These are phyloP conservation scores for Kodamaea alishanica DNA, from an alignment of 1,139 yeast genomes.

Conservation along the genomic window DNA sequence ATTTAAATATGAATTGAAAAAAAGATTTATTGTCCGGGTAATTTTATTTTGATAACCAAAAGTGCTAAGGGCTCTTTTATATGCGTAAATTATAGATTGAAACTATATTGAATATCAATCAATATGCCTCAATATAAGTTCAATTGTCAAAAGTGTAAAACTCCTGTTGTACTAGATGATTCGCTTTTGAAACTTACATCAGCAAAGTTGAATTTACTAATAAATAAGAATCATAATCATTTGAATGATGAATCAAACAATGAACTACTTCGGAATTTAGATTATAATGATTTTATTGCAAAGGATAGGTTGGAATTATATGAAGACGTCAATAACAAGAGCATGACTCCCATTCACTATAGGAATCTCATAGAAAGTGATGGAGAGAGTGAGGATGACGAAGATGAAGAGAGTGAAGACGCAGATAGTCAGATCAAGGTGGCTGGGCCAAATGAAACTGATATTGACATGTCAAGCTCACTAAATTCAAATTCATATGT, in stretches of 20 bases:
- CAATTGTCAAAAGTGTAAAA: constrained; percentile 35
- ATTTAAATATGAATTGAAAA: not conserved
- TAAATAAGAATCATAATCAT: constrained; percentile 18
- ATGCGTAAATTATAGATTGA: no score
- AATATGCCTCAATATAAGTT: constrained; percentile 12
- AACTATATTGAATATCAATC: not conserved
- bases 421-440: constrained; percentile 4
- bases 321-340: constrained; percentile 15
- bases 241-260: constrained; percentile 12
- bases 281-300: constrained; percentile 33
- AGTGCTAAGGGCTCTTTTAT: not conserved
- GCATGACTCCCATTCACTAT: constrained; percentile 17
- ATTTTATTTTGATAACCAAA: not conserved
- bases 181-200: constrained; percentile 28
- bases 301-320: constrained; percentile 30
- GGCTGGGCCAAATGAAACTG: not conserved
- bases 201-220: constrained; percentile 33
- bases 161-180: constrained; percentile 28
- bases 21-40: constrained; percentile 6
- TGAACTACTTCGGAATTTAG: constrained; percentile 15
- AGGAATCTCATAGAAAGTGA: constrained; percentile 16
- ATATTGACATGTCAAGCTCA: constrained; percentile 11
- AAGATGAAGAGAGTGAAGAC: constrained; percentile 14
- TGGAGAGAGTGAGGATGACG: constrained; percentile 17
- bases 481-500: constrained; percentile 30